Conservation (phyloP, 2,329 filamentous ascomycete genomes). For the Sclerotiophoma versabilis region DNA sequence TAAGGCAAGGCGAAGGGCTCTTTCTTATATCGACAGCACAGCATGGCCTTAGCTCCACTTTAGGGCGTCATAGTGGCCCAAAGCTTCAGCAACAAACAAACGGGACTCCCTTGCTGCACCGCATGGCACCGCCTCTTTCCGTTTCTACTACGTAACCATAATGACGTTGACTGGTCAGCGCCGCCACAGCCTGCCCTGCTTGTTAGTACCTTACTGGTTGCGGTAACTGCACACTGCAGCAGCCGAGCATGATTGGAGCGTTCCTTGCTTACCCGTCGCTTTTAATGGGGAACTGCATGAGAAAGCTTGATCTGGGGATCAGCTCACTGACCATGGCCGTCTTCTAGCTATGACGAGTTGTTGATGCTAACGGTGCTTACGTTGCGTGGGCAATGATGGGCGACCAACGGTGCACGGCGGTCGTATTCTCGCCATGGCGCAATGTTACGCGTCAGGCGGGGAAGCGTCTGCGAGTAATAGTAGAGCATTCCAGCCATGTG, state of each 20-base stretch:
- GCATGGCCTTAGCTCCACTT: conserved; percentile 19
- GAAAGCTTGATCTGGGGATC: conserved; percentile 30
- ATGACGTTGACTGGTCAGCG: conserved; percentile 26
- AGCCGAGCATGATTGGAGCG: conserved; percentile 21
- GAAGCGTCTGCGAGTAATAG: conserved; percentile 8
- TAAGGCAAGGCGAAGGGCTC: conserved; percentile 21
- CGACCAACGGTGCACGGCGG: no score
- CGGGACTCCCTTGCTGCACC: conserved; percentile 23
- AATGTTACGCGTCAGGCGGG: conserved; percentile 25
- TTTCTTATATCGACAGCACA: conserved; percentile 28
- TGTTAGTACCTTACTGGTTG: conserved; percentile 19
- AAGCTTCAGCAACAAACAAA: conserved; percentile 35
- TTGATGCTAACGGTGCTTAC: conserved; percentile 22
- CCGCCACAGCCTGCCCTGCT: conserved; percentile 30
- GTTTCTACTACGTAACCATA: conserved; percentile 31
- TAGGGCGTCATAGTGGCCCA: conserved; percentile 23
- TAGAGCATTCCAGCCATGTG: conserved; percentile 22
- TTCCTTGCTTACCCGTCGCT: conserved; percentile 26
- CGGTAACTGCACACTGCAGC: conserved; percentile 20
- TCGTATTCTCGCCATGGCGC: conserved; percentile 9
- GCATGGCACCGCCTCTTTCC: conserved; percentile 34
- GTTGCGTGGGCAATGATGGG: conserved; percentile 24
- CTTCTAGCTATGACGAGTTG: conserved; percentile 28
- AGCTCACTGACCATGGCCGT: conserved; percentile 15
- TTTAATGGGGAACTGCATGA: conserved; percentile 15